Percentiles rank a stretch among this genome's conserved stretches.
Evolutionary conservation across 2,329 filamentous ascomycete species (phyloP).

Genomic region (Xylaria polymorpha): DNA sequence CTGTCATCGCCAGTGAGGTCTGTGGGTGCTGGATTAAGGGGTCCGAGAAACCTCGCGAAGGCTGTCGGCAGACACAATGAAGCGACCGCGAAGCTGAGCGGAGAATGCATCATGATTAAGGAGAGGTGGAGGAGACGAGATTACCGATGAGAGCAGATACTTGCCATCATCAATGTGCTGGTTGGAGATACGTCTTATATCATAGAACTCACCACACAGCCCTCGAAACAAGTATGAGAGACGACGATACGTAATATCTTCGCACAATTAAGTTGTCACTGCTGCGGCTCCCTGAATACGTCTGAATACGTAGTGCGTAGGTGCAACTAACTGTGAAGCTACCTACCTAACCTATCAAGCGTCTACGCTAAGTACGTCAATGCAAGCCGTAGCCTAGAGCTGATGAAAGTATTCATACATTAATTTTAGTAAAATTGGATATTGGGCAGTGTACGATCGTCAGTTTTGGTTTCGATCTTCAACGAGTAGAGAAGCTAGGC

Average conservation of each 20-base stretch:
- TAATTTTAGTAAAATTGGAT: not conserved
- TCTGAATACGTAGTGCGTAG: not conserved
- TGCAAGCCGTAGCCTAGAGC: not conserved
- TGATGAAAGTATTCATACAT: not conserved
- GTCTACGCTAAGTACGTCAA: not conserved
- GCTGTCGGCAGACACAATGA: slow-evolving; percentile 31
- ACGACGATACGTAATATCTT: not conserved
- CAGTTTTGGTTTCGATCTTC: not conserved
- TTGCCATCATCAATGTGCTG: not conserved
- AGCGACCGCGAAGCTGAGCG: slow-evolving; percentile 6
- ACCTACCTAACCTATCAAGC: not conserved
- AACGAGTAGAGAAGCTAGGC: not conserved
- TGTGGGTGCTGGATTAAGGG: slow-evolving; percentile 51
- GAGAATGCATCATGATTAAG: slow-evolving; percentile 21
- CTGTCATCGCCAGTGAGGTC: slow-evolving; percentile 52
- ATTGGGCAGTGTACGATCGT: not conserved
- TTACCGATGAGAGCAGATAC: not conserved
- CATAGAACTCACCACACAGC: slow-evolving; percentile 14
- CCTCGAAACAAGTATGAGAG: not conserved
- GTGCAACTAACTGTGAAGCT: not conserved
- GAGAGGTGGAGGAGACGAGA: not conserved
- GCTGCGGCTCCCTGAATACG: not conserved
- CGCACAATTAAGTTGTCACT: no score
- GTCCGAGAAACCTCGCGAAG: slow-evolving; percentile 44
- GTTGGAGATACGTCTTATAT: slow-evolving; percentile 14